Evolutionary conservation across 1,139 yeast genomes (phyloP).

Genomic region (Hansenula lynferdii): DNA sequence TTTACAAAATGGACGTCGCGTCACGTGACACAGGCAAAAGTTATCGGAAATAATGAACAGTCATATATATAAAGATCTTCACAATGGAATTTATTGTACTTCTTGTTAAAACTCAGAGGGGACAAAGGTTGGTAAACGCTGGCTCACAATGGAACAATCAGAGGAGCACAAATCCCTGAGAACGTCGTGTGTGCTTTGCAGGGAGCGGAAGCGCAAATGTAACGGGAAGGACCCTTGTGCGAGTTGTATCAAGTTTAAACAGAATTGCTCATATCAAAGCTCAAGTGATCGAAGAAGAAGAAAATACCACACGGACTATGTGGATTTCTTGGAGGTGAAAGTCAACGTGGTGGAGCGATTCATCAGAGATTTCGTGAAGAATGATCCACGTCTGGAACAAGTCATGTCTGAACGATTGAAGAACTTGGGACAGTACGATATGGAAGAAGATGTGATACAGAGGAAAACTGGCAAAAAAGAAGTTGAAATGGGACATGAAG

Average conservation of each 20-base stretch:
- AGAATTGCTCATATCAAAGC: constrained; percentile 16
- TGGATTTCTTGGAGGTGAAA: constrained; percentile 22
- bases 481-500: background rate
- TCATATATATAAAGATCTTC: too few species aligned
- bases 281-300: constrained; percentile 24
- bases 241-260: constrained; percentile 23
- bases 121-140: too few species aligned
- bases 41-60: too few species aligned
- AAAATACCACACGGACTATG: constrained; percentile 26
- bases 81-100: too few species aligned
- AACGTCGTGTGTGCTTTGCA: background rate
- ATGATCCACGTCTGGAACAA: constrained; percentile 13
- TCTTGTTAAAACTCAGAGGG: too few species aligned
- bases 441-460: background rate
- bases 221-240: constrained; percentile 26
- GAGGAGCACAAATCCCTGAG: background rate
- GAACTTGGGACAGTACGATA: background rate
- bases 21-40: too few species aligned
- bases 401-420: constrained; percentile 5
- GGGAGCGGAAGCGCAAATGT: constrained; percentile 14
- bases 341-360: constrained; percentile 17
- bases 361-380: constrained; percentile 18
- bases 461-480: background rate
- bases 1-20: too few species aligned
- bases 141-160: too few species aligned